A percentile compares a stretch with the other conserved stretches of the same genome.
These are phyloP conservation scores for Aureobasidium sp. DNA, from an alignment of 2,329 filamentous ascomycete genomes.

Conservation along the genomic window DNA sequence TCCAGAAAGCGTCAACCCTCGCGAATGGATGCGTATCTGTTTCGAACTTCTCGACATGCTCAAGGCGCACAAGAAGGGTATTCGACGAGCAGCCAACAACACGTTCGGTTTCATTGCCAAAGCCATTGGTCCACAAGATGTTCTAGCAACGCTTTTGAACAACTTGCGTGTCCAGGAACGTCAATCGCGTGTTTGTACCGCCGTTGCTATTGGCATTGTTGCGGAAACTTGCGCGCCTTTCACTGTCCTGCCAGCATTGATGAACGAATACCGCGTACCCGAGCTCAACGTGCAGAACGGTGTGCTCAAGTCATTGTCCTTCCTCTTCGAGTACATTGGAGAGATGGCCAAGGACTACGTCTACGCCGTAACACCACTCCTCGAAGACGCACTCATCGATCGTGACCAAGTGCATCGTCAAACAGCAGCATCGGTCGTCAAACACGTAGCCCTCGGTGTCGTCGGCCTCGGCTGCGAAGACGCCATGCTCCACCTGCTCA, in stretches of 20 bases:
- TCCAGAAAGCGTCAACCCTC: slow-evolving; percentile 89
- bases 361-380: slow-evolving; percentile 89
- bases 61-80: slow-evolving; percentile 99
- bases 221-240: slow-evolving; percentile 98
- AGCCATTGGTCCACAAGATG: slow-evolving; percentile 95
- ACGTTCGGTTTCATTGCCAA: slow-evolving; percentile 99
- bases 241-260: slow-evolving; percentile 93
- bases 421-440: slow-evolving; percentile 92
- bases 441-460: slow-evolving; percentile 96
- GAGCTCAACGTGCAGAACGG: slow-evolving; percentile 99
- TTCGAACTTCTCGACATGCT: slow-evolving; percentile 99
- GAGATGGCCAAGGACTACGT: slow-evolving; percentile 99
- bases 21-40: slow-evolving; percentile 99
- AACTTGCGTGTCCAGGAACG: slow-evolving; percentile 95
- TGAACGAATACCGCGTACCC: slow-evolving; percentile 98
- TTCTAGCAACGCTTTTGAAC: slow-evolving; percentile 89
- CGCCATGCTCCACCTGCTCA: slow-evolving; percentile 95
- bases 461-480: slow-evolving; percentile 96
- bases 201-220: slow-evolving; percentile 96
- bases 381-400: slow-evolving; percentile 96
- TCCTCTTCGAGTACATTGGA: slow-evolving; percentile 98
- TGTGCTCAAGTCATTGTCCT: slow-evolving; percentile 92
- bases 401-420: slow-evolving; percentile 96
- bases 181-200: slow-evolving; percentile 96
- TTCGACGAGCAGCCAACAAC: slow-evolving; percentile 96